Conservation (phyloP, 805 yeast genomes). For the Zygotorulaspora danielsina region DNA sequence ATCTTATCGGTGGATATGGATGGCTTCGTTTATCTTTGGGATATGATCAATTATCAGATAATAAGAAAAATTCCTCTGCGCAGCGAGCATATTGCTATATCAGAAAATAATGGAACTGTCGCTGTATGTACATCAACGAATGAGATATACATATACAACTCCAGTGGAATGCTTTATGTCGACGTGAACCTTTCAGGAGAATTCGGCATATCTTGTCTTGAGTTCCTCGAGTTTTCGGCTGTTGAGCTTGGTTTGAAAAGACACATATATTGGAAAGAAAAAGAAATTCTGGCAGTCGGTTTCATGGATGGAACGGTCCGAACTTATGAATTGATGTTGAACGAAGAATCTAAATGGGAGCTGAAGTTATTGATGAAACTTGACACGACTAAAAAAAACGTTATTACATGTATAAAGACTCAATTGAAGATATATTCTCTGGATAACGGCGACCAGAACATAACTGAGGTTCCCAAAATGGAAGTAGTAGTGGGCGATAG, state of each 20-base stretch:
- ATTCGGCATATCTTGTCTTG: constrained; percentile 25
- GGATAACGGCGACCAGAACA: constrained; percentile 9
- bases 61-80: constrained; percentile 38
- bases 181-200: constrained; percentile 20
- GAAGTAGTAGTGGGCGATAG: constrained; percentile 32
- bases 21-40: constrained; percentile 64
- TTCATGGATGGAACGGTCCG: constrained; percentile 32
- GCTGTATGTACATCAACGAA: constrained; percentile 32
- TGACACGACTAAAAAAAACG: constrained; percentile 18
- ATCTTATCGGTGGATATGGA: constrained; percentile 50
- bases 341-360: constrained; percentile 22
- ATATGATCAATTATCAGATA: constrained; percentile 48
- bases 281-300: constrained; percentile 38
- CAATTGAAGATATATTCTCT: constrained; percentile 9
- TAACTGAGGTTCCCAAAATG: constrained; percentile 33
- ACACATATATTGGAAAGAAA: constrained; percentile 40
- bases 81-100: constrained; percentile 41
- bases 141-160: constrained; percentile 38
- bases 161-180: constrained; percentile 49
- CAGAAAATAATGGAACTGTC: constrained; percentile 54
- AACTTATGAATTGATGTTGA: constrained; percentile 33
- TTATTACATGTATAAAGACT: constrained; percentile 17
- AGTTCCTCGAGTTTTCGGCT: constrained; percentile 24
- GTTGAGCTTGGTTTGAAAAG: constrained; percentile 21
- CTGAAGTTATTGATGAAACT: constrained; percentile 23